A percentile compares a stretch with the other conserved stretches of the same genome.
These are phyloP conservation scores for Aspergillus taichungensis DNA, from an alignment of 495 filamentous ascomycete species.

Conservation along the genomic window DNA sequence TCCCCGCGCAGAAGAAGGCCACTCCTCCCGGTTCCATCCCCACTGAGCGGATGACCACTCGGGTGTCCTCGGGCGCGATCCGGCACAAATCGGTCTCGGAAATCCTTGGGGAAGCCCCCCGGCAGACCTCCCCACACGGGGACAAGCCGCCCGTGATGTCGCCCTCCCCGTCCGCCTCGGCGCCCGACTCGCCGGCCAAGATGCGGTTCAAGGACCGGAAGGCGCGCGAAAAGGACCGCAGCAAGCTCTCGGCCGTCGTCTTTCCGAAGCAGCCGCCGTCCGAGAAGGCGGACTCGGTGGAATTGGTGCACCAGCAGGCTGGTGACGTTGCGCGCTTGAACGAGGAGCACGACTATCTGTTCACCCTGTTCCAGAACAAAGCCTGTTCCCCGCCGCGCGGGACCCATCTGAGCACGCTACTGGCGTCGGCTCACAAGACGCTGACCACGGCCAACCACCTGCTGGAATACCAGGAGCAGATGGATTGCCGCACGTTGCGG, in stretches of 20 bases:
- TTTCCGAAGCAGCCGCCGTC: constrained; percentile 52
- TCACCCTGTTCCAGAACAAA: constrained; percentile 66
- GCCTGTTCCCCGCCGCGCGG: constrained; percentile 50
- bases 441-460: constrained; percentile 69
- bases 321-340: constrained; percentile 40
- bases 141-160: constrained; percentile 19
- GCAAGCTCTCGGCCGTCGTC: constrained; percentile 67
- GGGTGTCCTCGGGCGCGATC: constrained; percentile 57
- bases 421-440: constrained; percentile 72
- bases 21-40: constrained; percentile 20
- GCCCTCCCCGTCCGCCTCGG: constrained; percentile 20
- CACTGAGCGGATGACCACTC: constrained; percentile 52
- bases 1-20: constrained; percentile 12
- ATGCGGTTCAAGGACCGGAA: constrained; percentile 47
- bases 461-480: constrained; percentile 68
- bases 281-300: constrained; percentile 30
- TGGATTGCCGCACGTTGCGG: constrained; percentile 73
- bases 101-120: constrained; percentile 56
- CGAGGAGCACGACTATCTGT: constrained; percentile 67
- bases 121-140: constrained; percentile 24
- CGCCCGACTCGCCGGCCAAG: constrained; percentile 37
- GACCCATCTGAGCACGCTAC: constrained; percentile 56
- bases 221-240: constrained; percentile 52
- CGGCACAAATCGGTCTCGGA: constrained; percentile 67
- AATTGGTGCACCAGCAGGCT: constrained; percentile 33